These are phyloP conservation scores for Dissophora globulifera DNA, from an alignment of 192 early-diverging fungal genomes.

Conservation along the genomic window DNA sequence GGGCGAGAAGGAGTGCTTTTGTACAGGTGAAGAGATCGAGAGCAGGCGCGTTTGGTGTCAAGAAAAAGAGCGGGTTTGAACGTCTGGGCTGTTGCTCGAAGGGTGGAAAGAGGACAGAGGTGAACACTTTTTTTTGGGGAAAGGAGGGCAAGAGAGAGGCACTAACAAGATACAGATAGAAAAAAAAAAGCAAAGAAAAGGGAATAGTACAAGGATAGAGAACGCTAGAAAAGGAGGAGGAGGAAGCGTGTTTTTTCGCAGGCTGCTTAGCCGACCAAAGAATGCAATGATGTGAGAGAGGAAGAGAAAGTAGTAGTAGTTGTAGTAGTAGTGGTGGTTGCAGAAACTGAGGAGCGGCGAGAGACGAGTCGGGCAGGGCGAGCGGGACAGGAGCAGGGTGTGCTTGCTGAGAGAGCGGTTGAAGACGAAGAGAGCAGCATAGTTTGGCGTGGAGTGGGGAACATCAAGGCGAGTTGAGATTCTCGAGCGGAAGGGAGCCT, in stretches of 20 bases:
- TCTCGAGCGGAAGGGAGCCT: conserved; percentile 22
- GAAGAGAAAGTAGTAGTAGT: background rate
- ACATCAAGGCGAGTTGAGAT: conserved; percentile 14
- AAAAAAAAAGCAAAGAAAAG: background rate
- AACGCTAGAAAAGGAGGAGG: background rate
- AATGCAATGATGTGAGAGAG: conserved; percentile 7
- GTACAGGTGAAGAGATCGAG: conserved; percentile 6
- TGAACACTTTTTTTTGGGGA: conserved; percentile 5
- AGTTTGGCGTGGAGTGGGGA: conserved; percentile 23
- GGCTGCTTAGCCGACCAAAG: conserved; percentile 8
- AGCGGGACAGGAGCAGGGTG: conserved; percentile 29
- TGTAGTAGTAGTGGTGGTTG: background rate
- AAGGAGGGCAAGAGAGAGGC: no score
- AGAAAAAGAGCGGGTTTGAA: background rate
- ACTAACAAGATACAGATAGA: conserved; percentile 1
- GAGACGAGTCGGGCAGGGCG: conserved; percentile 10
- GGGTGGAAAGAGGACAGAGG: no score
- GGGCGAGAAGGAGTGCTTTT: background rate
- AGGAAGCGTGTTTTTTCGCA: no score
- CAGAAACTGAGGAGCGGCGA: background rate
- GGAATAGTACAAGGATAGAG: conserved; percentile 1
- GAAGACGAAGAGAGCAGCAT: conserved; percentile 16
- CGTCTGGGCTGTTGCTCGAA: no score
- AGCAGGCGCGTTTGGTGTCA: no score
- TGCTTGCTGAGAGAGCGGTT: conserved; percentile 27